phyloP scores from a whole-genome alignment of 208 protist species.

The Trypanosoma brucei region DNA sequence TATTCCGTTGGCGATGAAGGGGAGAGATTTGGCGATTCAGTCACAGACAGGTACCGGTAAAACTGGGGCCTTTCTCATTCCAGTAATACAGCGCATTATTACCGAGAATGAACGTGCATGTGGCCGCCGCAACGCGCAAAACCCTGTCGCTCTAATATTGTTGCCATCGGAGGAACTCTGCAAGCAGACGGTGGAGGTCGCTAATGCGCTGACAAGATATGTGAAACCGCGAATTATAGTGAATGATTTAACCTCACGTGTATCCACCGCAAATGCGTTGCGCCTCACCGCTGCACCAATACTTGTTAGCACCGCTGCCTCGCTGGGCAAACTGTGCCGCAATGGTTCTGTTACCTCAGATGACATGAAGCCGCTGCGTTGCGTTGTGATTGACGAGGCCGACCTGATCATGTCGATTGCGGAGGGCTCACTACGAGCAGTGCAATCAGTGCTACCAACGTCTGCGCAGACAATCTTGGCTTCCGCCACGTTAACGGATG shows the following conservation, averaged over 20 bases:
- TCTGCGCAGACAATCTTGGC: conserved; percentile 93
- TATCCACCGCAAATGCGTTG: conserved; percentile 38
- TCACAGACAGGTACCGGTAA: conserved; percentile 87
- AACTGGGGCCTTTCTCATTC: conserved; percentile 88
- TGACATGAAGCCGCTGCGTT: conserved; percentile 56
- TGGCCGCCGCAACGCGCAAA: conserved; percentile 29
- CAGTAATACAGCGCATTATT: conserved; percentile 80
- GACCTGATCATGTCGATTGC: conserved; percentile 95
- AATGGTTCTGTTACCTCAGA: conserved; percentile 49
- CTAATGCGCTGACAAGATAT: conserved; percentile 63
- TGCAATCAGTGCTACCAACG: conserved; percentile 83
- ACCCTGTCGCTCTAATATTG: conserved; percentile 90
- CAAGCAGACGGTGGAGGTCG: conserved; percentile 90
- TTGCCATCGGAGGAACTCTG: conserved; percentile 95
- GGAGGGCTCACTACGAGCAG: conserved; percentile 82
- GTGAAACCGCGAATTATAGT: conserved; percentile 73
- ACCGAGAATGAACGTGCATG: conserved; percentile 63
- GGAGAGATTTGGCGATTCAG: conserved; percentile 84
- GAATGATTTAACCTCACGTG: conserved; percentile 73
- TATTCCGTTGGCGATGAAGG: conserved; percentile 92
- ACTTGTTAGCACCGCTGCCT: conserved; percentile 75
- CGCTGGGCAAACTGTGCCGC: conserved; percentile 67
- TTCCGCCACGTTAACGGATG: conserved; percentile 92
- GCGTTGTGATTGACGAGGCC: conserved; percentile 95
- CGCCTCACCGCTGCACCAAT: conserved; percentile 77